Evolutionary conservation across 2,329 filamentous ascomycete genomes (phyloP), one percentile per base, ranked within the genome.

Genomic region (Fusarium xyrophilum): DNA sequence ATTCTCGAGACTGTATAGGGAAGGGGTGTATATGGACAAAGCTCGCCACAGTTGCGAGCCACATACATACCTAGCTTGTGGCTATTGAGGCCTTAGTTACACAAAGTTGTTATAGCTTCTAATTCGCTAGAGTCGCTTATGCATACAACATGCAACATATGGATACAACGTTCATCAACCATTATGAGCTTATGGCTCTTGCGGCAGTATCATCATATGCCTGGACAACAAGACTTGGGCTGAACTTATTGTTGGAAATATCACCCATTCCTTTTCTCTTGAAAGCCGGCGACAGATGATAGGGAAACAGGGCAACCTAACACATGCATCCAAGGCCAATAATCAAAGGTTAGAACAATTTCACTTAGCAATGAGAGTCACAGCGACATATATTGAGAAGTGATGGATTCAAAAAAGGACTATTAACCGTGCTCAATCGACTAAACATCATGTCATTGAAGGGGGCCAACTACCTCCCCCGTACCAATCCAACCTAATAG

Each of bases 361-460:
- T 36, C 21, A 36, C 15, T 19, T 6, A n/a, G 28, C 21, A 5
- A 36, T 19, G 17, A n/a, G 21, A 35, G 12, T 48, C 21, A 44
- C 14, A 33, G 32, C 19, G 17, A 21, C 7, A 14, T 30, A 40
- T 38, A 42, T 39, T 8, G 21, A 57, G n/a, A 48, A 56, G 35
- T 42, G 38, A 17, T 39, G 21, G 51, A 52, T 66, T 56, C n/a
- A 48, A 50, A 50, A 66, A 30, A 51, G 17, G 32, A 63, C 47
- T 48, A 55, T 43, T 33, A 39, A 55, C 54, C 50, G 15, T 67
- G 47, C 46, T 44, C 4, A 39, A 48, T 38, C 43, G 28, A 35
- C 15, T 58, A 63, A 48, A 40, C 47, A 52, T 60, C 48, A 46
- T 36, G 23, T 67, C 64, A 39, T 67, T 33, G 67, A 67, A 52